Evolutionary conservation across 805 yeast species (phyloP).

Genomic region (Torulaspora indica): DNA sequence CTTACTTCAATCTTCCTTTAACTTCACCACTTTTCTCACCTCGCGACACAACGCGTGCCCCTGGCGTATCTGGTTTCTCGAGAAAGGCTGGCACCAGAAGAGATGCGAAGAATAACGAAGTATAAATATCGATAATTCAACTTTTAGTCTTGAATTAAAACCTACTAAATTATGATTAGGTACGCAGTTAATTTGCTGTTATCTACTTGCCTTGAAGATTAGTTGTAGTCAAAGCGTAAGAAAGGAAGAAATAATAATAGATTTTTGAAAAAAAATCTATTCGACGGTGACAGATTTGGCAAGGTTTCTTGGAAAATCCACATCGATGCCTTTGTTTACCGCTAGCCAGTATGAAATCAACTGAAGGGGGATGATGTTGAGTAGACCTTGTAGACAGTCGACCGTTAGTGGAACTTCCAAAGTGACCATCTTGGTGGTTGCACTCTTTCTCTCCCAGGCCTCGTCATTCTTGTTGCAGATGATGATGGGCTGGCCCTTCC

Average conservation of each 20-base stretch:
- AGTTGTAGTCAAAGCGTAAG: neutral
- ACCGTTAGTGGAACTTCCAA: slow-evolving; percentile 93
- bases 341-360: slow-evolving; percentile 97
- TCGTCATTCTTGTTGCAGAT: slow-evolving; percentile 81
- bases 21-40: neutral
- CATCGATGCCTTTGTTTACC: slow-evolving; percentile 89
- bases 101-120: slow-evolving; percentile 2
- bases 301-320: slow-evolving; percentile 97
- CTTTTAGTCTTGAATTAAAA: neutral
- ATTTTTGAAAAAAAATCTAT: slow-evolving; percentile 36
- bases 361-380: slow-evolving; percentile 92
- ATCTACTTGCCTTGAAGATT: neutral
- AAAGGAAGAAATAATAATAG: neutral
- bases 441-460: slow-evolving; percentile 45
- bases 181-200: neutral
- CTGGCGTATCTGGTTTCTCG: slow-evolving; percentile 8
- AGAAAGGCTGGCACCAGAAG: slow-evolving; percentile 1
- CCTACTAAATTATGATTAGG: neutral
- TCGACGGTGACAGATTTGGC: slow-evolving; percentile 98
- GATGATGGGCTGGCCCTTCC: slow-evolving; percentile 94
- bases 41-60: slow-evolving; percentile 1
- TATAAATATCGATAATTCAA: neutral
- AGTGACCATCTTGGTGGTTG: slow-evolving; percentile 48
- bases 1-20: neutral
- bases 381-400: slow-evolving; percentile 94